Evolutionary conservation across 192 early-diverging fungal genomes (phyloP), one percentile per base, ranked within the genome.

Genomic region (Coemansia sp.): DNA sequence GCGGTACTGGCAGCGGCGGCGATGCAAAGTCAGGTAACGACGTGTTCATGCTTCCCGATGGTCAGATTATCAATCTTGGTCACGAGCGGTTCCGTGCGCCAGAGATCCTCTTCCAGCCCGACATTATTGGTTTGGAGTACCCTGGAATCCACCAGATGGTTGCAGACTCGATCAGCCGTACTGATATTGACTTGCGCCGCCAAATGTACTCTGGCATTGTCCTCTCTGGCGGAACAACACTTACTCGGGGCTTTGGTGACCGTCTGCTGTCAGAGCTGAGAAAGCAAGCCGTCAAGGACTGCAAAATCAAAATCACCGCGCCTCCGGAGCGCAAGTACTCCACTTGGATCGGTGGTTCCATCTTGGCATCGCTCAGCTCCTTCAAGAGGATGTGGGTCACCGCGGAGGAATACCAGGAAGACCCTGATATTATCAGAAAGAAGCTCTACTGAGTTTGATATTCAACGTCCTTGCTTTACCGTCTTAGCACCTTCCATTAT

Each of bases 361-460:
- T 99, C 86, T 72, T 98, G 52, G 96, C 95, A 7, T 93, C 93
- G 10, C 87, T 98, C 65, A 94, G 93, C 82, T 95, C 97, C n/a
- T 99, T 99, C 87, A 97, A 96, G 78, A 97, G 96, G 89, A 97
- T 99, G 94, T 99, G 97, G 97, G 89, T 99, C 13, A 94, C 95
- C 5, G 93, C 97, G 53, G 96, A 98, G 78, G 96, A 99, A 84
- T 94, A 93, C 74, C 92, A 96, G 73, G 96, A 98, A 80, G 95
- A 98, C 76, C 94, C 95, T 5, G 95, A 98, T 63, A 91, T 95
- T 58, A 93, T 96, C 71, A 88, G 92, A 80, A 91, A 89, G 69
- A 92, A 91, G 87, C 82, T 84, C 50, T 90, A 89, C 65, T 91
- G 87, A 73, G n/a, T 21, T 14, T 47, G n/a, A 9, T 42, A 43